A percentile compares a stretch with the other conserved stretches of the same genome.
Conservation (phyloP, 2,329 filamentous ascomycete genomes). For the Colletotrichum tropicicola region DNA sequence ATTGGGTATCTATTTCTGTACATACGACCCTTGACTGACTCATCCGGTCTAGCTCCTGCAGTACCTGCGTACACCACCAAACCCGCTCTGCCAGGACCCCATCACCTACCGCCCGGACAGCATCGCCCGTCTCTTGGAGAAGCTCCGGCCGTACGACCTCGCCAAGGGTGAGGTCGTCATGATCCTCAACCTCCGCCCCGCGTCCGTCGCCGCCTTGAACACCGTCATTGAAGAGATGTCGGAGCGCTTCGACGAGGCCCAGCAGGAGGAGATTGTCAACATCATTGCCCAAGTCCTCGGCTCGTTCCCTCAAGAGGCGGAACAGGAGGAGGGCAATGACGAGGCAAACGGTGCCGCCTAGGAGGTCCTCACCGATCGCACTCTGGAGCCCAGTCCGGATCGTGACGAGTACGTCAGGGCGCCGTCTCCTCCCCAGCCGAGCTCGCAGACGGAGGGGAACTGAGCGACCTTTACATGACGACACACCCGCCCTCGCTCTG, state of each 20-base stretch:
- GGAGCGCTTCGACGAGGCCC: constrained; percentile 65
- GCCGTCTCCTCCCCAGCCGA: background rate
- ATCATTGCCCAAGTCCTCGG: constrained; percentile 68
- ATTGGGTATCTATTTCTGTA: constrained; percentile 20
- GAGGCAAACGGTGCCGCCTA: constrained; percentile 48
- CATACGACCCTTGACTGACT: constrained; percentile 26
- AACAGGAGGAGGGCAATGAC: constrained; percentile 41
- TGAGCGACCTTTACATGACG: constrained; percentile 50
- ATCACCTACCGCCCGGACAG: constrained; percentile 60
- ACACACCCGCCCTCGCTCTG: constrained; percentile 65
- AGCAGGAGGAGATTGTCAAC: constrained; percentile 66
- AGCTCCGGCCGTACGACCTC: constrained; percentile 65
- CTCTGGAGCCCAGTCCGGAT: constrained; percentile 2
- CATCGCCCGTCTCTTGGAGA: constrained; percentile 62
- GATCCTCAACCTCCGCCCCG: constrained; percentile 73
- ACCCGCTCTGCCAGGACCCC: constrained; percentile 64
- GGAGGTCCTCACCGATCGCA: background rate
- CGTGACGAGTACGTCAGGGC: background rate
- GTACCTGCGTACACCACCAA: constrained; percentile 65
- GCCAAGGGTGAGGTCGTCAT: constrained; percentile 76
- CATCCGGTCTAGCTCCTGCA: constrained; percentile 60
- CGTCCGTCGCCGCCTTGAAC: constrained; percentile 65
- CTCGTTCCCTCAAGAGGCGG: constrained; percentile 46
- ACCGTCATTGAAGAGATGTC: constrained; percentile 73
- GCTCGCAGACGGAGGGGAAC: background rate